phyloP scores from a whole-genome alignment of 2,329 filamentous ascomycete species.

The Tolypocladium tropicale region DNA sequence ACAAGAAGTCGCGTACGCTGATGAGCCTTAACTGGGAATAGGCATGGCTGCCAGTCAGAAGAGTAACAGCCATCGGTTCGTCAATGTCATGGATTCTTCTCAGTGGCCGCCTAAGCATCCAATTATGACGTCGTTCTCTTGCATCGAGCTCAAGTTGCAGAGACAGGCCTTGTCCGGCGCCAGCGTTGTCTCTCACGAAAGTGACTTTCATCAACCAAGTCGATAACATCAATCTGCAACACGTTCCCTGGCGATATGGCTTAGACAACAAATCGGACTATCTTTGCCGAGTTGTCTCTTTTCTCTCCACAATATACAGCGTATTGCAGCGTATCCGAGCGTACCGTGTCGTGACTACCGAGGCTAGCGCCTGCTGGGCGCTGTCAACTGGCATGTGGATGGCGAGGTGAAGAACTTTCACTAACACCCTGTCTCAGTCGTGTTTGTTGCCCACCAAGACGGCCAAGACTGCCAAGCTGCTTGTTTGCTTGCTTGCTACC shows the following conservation, averaged over 20 bases:
- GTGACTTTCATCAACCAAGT: neutral
- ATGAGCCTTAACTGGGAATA: too few species aligned
- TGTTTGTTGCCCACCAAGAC: neutral
- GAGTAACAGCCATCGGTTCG: too few species aligned
- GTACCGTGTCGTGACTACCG: neutral
- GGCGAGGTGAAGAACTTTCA: neutral
- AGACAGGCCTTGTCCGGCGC: neutral
- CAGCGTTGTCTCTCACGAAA: neutral
- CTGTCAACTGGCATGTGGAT: neutral
- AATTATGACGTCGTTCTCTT: neutral
- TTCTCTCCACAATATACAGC: neutral
- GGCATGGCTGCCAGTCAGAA: too few species aligned
- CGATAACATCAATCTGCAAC: too few species aligned
- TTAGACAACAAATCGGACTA: neutral
- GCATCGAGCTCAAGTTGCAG: neutral
- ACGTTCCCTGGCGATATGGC: neutral
- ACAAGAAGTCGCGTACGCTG: too few species aligned
- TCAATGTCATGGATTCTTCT: neutral
- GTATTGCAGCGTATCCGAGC: neutral
- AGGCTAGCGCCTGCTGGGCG: neutral
- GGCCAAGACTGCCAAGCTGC: too few species aligned
- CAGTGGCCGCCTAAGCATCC: neutral
- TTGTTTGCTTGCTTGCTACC: neutral
- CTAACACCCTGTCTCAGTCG: neutral
- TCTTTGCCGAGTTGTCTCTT: conserved; percentile 1